Evolutionary conservation across 306 rosid genomes (phyloP), one percentile per base, ranked within the genome.

Genomic region (Sicyos edulis): DNA sequence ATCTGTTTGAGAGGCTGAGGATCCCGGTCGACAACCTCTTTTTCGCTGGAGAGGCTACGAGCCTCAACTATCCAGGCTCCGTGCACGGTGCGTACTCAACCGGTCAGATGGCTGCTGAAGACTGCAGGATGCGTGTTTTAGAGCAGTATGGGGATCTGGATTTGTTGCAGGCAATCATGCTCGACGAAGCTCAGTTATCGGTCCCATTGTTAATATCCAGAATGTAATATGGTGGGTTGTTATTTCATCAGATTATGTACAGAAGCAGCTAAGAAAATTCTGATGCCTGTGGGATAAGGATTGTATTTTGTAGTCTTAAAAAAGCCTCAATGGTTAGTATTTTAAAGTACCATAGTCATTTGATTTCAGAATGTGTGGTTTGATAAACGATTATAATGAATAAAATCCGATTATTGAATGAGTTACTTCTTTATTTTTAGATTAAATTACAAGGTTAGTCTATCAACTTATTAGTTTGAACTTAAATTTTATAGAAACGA

Each of bases 21-120:
- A 82, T 91, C 61, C 99, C 99, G 11, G 89, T 93, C 50, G 99
- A 93, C 74, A 93, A 86, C 88, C 74, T 93, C 70, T 93, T 93
- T 82, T 93, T 93, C 63, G 99, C 99, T 0, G 99, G 99, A 80
- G 99, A 93, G 83, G 99, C 99, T 22, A 93, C 96, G 8, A 93
- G 99, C 42, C 42, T 60, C 56, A 56, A 71, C 78, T 86, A 82
- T 74, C 91, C 96, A 0, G 99, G 99, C 74, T 88, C 99, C 10
- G 95, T 91, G 76, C 99, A 93, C 12, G 99, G 99, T 54, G 99
- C 99, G 15, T 91, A 60, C 72, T 78, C 91, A 16, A 93, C 99
- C 32, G 99, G 97, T 60, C 74, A 78, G 73, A 89, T 91, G 97
- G 99, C 99, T 16, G 99, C 97, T 0, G 99, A 93, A 72, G 99